These are phyloP conservation scores for Thalassiosira delicatula DNA, from an alignment of 352 stramenopile species.

Conservation along the genomic window DNA sequence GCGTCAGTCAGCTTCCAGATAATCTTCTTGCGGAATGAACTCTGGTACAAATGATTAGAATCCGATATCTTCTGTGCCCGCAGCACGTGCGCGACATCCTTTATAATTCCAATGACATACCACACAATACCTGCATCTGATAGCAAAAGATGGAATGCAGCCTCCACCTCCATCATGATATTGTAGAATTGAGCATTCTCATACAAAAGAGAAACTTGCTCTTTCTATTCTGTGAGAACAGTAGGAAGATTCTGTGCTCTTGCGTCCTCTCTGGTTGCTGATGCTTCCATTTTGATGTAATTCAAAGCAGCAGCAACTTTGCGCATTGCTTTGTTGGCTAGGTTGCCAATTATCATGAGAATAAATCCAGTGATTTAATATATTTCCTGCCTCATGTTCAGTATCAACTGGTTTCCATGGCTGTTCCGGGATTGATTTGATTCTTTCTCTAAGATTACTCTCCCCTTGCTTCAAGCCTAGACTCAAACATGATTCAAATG, in stretches of 20 bases:
- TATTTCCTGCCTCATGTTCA: background rate
- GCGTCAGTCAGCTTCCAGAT: too few species aligned
- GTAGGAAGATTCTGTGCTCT: background rate
- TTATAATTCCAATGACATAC: background rate
- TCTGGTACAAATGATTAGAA: too few species aligned
- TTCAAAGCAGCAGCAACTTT: background rate
- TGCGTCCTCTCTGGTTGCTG: background rate
- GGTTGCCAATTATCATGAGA: background rate
- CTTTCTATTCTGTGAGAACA: background rate
- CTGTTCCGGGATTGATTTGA: too few species aligned
- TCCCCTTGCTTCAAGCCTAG: too few species aligned
- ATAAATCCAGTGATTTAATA: background rate
- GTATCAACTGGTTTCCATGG: background rate
- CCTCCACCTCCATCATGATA: background rate
- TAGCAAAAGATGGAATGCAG: background rate
- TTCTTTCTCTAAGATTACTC: too few species aligned
- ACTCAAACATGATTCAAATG: too few species aligned
- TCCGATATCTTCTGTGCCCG: too few species aligned
- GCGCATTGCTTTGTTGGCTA: background rate
- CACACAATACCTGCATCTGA: background rate
- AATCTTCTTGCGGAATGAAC: too few species aligned
- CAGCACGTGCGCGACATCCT: background rate
- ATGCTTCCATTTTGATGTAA: background rate
- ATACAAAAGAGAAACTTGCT: background rate
- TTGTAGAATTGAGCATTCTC: background rate